phyloP scores from a whole-genome alignment of 352 stramenopile species.

The Phytopythium kandeliae region DNA sequence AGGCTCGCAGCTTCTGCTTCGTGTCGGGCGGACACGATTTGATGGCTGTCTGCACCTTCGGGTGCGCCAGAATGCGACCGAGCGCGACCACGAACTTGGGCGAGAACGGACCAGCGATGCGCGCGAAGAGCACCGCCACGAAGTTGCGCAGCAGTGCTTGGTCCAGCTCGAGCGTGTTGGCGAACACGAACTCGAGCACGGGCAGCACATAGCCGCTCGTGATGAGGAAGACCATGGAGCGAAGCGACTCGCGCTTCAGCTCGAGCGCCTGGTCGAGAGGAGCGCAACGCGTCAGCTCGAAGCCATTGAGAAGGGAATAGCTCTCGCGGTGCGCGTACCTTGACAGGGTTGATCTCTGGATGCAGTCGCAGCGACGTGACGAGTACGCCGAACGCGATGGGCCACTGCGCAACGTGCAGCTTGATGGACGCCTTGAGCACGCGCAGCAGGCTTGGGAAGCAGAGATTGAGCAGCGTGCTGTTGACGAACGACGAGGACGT shows the following conservation, averaged over 20 bases:
- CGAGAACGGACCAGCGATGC: slow-evolving; percentile 73
- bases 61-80: slow-evolving; percentile 72
- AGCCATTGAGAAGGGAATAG: background rate
- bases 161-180: slow-evolving; percentile 76
- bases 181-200: slow-evolving; percentile 78
- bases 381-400: slow-evolving; percentile 74
- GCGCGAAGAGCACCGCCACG: slow-evolving; percentile 69
- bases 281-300: background rate
- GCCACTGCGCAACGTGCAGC: slow-evolving; percentile 74
- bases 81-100: slow-evolving; percentile 65
- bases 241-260: slow-evolving; percentile 76
- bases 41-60: slow-evolving; percentile 80
- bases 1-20: slow-evolving; percentile 67
- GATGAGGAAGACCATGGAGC: slow-evolving; percentile 87
- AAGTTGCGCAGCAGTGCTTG: slow-evolving; percentile 84
- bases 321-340: no score
- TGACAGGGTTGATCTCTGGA: slow-evolving; percentile 79
- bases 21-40: slow-evolving; percentile 74
- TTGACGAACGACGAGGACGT: slow-evolving; percentile 72
- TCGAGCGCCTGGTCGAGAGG: slow-evolving; percentile 40
- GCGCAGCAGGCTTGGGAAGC: slow-evolving; percentile 73
- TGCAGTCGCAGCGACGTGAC: slow-evolving; percentile 71
- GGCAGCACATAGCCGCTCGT: slow-evolving; percentile 82
- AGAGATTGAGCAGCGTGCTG: slow-evolving; percentile 81
- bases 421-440: slow-evolving; percentile 78